Base-by-base conservation (phyloP, 345 rosid species). In the Gossypium arboreum region DNA sequence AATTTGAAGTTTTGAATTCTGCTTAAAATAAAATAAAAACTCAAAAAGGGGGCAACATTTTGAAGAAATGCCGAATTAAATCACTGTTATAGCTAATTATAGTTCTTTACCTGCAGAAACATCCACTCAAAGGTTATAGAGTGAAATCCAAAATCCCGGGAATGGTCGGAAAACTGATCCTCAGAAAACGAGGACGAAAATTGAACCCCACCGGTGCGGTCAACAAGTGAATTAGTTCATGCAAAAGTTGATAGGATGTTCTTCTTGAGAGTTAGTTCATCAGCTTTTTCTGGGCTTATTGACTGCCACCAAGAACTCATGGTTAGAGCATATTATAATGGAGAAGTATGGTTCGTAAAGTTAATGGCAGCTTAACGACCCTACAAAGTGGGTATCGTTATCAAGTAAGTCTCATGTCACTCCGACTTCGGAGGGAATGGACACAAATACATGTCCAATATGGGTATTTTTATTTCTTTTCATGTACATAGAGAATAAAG, bases 271-370 rank as follows among this genome's bases (percentile, higher is more conserved):
- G 90, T 87, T 75, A 92, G 88, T 68, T 91, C 97, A 52, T 92
- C 98, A n/a, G 89, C 94, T 84, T 94, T 94, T 20, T 81, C 85
- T 34, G 93, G 84, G 84, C 97, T 93, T 76, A 95, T 87, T 3
- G 99, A 83, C 99, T 91, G 92, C 89, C 89, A 81, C 17, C 71
- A 76, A 41, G 3, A 17, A 51, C 9, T 60, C 68, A 43, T 7
- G 73, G 25, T 16, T 29, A 10, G 17, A 29, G 34, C 34, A 29
- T 29, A 27, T 27, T 27, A 27, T 27, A 27, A 27, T 27, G 29
- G 29, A 27, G 29, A 27, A 27, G 29, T 27, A 2, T 27, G 3
- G 3, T 27, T 27, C 29, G 29, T 29, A 29, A 29, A 29, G 34
- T 29, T 29, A 29, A 29, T 29, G 34, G 34, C 34, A 29, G 34